Base-by-base conservation (phyloP, 768 basidiomycete genomes). In the Strobilomyces confusus region DNA sequence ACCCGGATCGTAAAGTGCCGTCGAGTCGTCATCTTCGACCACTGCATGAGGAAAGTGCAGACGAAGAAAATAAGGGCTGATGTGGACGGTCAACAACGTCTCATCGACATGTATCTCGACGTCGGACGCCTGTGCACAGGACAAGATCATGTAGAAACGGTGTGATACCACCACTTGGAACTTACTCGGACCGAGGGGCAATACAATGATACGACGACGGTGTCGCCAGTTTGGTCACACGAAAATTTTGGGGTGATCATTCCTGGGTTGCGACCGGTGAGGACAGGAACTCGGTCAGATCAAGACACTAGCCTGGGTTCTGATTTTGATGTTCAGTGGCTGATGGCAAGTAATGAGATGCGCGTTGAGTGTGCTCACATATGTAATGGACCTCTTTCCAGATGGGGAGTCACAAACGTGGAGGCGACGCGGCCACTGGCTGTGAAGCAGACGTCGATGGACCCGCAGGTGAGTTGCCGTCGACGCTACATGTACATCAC, bases 61-160 rank as follows among this genome's bases (percentile, higher is more conserved):
- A 2, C 89, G 84, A 49, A 93, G 76, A 62, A 87, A 93, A 65
- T 92, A 94, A 2, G 91, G 91, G 54, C 87, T 89, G 66, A 92
- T 80, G 62, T 92, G 83, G 37, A 91, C 72, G 19, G 82, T 83
- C 65, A 92, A 76, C 44, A 86, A 69, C 25, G 80, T 80, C 49
- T 81, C 81, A 63, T 89, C 86, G 51, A 90, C 81, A 58, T 86
- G 76, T 46, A 91, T 84, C 67, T 92, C 91, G 30, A 84, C 81
- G 58, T 92, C 91, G 38, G 85, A 80, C 12, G 91, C 88, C 90
- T 92, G 79, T 8, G 38, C 19, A 40, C 7, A 26, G 15, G 40
- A 51, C 32, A 26, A 14, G 15, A 37, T 67, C 62, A 51, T 55
- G 65, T 54, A 43, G 48, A 29, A 46, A 41, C 38, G 33, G 32